These are phyloP conservation scores for Brassica rapa DNA, from an alignment of 345 rosid species.

Conservation along the genomic window DNA sequence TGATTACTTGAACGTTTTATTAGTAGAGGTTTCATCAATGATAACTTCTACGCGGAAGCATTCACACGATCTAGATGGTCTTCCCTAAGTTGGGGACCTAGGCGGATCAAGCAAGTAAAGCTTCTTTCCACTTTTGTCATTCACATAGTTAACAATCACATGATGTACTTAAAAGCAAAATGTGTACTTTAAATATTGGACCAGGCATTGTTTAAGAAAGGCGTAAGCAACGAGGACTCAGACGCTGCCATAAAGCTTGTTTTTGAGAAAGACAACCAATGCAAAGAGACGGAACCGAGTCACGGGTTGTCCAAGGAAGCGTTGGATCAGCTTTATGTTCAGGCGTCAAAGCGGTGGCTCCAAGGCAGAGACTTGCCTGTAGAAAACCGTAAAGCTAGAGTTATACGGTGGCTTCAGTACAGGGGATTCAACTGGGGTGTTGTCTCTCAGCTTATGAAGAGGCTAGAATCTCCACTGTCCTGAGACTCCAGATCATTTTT, in stretches of 20 bases:
- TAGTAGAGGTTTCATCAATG: slow-evolving; percentile 76
- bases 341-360: slow-evolving; percentile 73
- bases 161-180: not conserved
- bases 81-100: slow-evolving; percentile 86
- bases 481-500: not conserved
- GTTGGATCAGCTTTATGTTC: slow-evolving; percentile 64
- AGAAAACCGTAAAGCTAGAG: slow-evolving; percentile 73
- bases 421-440: slow-evolving; percentile 83
- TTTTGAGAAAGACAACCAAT: slow-evolving; percentile 47
- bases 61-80: slow-evolving; percentile 81
- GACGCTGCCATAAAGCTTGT: slow-evolving; percentile 72
- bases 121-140: not conserved
- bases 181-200: not conserved
- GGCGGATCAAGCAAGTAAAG: slow-evolving; percentile 83
- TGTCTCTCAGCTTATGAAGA: slow-evolving; percentile 53
- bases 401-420: slow-evolving; percentile 89
- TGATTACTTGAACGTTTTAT: not conserved
- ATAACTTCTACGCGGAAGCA: slow-evolving; percentile 74
- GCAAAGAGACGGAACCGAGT: slow-evolving; percentile 46
- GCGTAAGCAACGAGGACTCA: slow-evolving; percentile 53
- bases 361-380: slow-evolving; percentile 59
- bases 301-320: slow-evolving; percentile 62
- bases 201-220: slow-evolving; percentile 73
- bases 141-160: slow-evolving; percentile 8
- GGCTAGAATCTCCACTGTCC: slow-evolving; percentile 51